Evolutionary conservation across 192 early-diverging fungal species (phyloP).

Genomic region (Geranomyces variabilis): DNA sequence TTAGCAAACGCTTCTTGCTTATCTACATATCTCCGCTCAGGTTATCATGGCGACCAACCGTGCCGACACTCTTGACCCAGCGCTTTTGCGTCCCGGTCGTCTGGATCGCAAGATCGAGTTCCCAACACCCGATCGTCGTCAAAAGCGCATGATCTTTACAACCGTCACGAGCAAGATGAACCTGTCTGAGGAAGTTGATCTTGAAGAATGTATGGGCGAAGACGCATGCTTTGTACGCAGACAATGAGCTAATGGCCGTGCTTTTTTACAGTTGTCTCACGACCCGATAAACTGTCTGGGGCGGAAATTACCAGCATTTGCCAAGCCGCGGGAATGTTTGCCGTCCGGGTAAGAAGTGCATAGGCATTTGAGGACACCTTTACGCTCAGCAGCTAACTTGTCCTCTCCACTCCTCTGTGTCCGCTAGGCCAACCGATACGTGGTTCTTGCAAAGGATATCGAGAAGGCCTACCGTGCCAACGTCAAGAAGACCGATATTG

Average conservation of each 20-base stretch:
- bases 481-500: constrained; percentile 93
- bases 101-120: constrained; percentile 99
- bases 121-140: constrained; percentile 94
- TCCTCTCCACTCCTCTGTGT: neutral
- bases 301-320: constrained; percentile 98
- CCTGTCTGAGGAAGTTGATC: constrained; percentile 94
- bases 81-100: constrained; percentile 93
- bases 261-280: constrained; percentile 74
- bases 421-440: constrained; percentile 85
- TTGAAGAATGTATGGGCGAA: constrained; percentile 83
- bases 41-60: constrained; percentile 99
- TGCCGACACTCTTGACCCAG: constrained; percentile 96
- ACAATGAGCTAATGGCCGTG: neutral
- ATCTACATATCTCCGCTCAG: constrained; percentile 45
- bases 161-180: constrained; percentile 98
- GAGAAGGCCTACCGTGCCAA: constrained; percentile 95
- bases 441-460: constrained; percentile 90
- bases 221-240: too few species aligned
- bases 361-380: constrained; percentile 17
- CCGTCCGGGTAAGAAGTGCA: constrained; percentile 85
- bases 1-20: constrained; percentile 6
- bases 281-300: constrained; percentile 95
- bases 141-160: constrained; percentile 95
- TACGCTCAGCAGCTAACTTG: neutral
- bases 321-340: constrained; percentile 98